Conservation (phyloP, 495 filamentous ascomycete species). For the Penicillium verhagenii region DNA sequence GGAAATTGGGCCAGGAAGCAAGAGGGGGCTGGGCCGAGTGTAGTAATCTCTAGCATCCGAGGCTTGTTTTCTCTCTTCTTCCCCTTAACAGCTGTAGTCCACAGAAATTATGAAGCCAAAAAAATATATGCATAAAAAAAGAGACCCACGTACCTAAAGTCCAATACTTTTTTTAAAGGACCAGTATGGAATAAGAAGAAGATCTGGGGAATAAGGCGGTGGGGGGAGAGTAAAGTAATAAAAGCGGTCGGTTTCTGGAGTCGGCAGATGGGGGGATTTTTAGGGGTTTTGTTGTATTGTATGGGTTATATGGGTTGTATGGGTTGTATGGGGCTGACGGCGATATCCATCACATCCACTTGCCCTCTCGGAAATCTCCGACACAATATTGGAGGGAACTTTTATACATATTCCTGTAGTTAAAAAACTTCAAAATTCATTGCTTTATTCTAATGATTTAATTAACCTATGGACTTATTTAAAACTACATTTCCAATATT, state of each 20-base stretch:
- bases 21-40: constrained; percentile 17
- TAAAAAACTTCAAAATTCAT: not conserved
- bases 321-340: constrained; percentile 3
- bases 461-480: too few relatives aligned
- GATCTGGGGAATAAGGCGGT: not conserved
- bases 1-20: constrained; percentile 11
- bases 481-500: too few relatives aligned
- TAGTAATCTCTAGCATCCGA: constrained; percentile 2
- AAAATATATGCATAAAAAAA: too few relatives aligned
- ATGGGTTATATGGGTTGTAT: too few relatives aligned
- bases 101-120: too few relatives aligned
- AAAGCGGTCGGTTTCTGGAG: constrained; percentile 1
- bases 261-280: constrained; percentile 31
- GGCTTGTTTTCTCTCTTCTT: not conserved
- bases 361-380: constrained; percentile 20
- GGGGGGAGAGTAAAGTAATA: not conserved
- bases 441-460: too few relatives aligned
- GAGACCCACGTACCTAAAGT: not conserved
- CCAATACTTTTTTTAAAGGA: too few relatives aligned
- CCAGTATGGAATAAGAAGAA: too few relatives aligned
- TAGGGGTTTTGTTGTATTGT: too few relatives aligned
- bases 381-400: too few relatives aligned
- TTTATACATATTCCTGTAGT: not conserved
- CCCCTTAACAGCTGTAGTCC: too few relatives aligned
- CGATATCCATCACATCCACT: constrained; percentile 21